Evolutionary conservation across 1,284 basidiomycete species (phyloP).

Genomic region (Rhodotorula sp.): DNA sequence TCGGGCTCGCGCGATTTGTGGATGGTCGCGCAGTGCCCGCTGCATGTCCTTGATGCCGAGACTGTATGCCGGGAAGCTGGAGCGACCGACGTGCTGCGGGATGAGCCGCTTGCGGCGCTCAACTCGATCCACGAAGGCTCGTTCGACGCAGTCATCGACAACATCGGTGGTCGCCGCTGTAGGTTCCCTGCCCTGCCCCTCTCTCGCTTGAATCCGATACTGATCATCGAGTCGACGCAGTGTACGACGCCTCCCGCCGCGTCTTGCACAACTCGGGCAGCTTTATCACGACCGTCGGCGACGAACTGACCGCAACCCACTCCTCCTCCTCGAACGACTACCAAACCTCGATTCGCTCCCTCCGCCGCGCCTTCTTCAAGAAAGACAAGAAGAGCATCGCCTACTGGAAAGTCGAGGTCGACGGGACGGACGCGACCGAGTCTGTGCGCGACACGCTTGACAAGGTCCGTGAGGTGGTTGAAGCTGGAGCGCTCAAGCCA

Average conservation of each 20-base stretch:
- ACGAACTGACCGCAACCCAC: slow-evolving; percentile 45
- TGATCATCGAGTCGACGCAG: slow-evolving; percentile 6
- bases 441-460: slow-evolving; percentile 35
- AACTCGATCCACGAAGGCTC: slow-evolving; percentile 51
- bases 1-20: slow-evolving; percentile 45
- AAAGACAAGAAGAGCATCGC: slow-evolving; percentile 51
- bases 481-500: slow-evolving; percentile 31
- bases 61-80: slow-evolving; percentile 49
- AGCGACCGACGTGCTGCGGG: slow-evolving; percentile 51
- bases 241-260: slow-evolving; percentile 52
- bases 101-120: slow-evolving; percentile 51
- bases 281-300: slow-evolving; percentile 46
- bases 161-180: slow-evolving; percentile 39
- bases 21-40: slow-evolving; percentile 51
- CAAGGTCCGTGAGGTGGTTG: slow-evolving; percentile 31
- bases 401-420: slow-evolving; percentile 45
- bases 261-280: slow-evolving; percentile 49
- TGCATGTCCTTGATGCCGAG: slow-evolving; percentile 47
- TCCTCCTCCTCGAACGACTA: slow-evolving; percentile 28
- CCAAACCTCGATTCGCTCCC: slow-evolving; percentile 37
- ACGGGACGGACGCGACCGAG: slow-evolving; percentile 30
- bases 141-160: slow-evolving; percentile 49
- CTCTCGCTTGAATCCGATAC: slow-evolving; percentile 3
- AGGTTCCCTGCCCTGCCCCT: neutral
- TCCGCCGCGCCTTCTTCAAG: slow-evolving; percentile 51